Conservation (phyloP, 148 eudicot species). For the Salicornia ramosissima region DNA sequence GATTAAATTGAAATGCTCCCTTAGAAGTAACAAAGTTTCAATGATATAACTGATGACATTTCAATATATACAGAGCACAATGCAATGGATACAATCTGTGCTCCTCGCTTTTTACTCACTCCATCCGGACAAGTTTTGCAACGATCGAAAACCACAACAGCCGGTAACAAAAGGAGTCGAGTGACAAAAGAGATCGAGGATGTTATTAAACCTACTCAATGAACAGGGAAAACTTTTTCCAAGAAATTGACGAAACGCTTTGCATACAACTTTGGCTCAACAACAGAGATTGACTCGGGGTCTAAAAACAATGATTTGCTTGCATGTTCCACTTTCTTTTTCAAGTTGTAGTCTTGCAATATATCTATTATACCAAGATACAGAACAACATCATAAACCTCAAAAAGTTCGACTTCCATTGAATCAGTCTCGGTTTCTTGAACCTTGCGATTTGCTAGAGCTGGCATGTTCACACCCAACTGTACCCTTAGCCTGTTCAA, state of each 20-base stretch:
- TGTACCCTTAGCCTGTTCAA: conserved; percentile 75
- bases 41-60: no score
- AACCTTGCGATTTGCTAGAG: conserved; percentile 66
- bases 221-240: conserved; percentile 63
- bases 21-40: no score
- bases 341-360: conserved; percentile 76
- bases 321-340: conserved; percentile 70
- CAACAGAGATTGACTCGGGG: conserved; percentile 65
- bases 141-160: neutral
- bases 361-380: conserved; percentile 94
- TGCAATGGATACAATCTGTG: neutral
- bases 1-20: no score
- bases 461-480: conserved; percentile 96
- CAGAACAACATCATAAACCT: conserved; percentile 90
- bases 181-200: neutral
- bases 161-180: neutral
- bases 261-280: conserved; percentile 66
- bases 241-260: conserved; percentile 63
- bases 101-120: neutral
- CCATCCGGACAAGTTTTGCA: neutral
- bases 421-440: conserved; percentile 44
- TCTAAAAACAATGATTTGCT: conserved; percentile 59
- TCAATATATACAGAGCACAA: neutral
- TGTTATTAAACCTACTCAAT: conserved; percentile 10
- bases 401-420: conserved; percentile 70